phyloP scores from a whole-genome alignment of 1,284 basidiomycete species.

The Moesziomyces parantarcticus region DNA sequence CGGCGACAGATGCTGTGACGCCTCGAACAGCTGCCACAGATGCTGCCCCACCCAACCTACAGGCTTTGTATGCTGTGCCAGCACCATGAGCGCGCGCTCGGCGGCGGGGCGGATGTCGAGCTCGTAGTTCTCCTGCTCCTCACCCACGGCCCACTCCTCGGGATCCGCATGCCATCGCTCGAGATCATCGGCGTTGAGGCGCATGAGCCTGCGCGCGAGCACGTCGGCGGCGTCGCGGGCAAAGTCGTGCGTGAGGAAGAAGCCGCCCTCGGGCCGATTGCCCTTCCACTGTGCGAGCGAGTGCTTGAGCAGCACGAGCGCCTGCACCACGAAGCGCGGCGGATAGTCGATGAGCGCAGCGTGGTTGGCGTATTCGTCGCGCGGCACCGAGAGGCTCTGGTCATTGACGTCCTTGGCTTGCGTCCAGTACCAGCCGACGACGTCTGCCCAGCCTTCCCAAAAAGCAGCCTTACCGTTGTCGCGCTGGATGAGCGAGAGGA shows the following conservation, averaged over 20 bases:
- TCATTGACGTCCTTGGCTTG: slow-evolving; percentile 45
- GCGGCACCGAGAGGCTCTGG: slow-evolving; percentile 42
- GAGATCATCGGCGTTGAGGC: slow-evolving; percentile 57
- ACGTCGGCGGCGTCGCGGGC: slow-evolving; percentile 56
- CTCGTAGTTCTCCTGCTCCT: slow-evolving; percentile 58
- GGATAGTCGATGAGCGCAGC: slow-evolving; percentile 54
- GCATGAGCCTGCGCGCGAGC: slow-evolving; percentile 57
- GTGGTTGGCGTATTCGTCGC: slow-evolving; percentile 42
- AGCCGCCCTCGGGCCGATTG: slow-evolving; percentile 28
- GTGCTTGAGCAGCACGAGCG: slow-evolving; percentile 57
- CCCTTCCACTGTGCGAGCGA: slow-evolving; percentile 61
- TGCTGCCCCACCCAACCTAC: slow-evolving; percentile 51
- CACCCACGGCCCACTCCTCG: slow-evolving; percentile 61
- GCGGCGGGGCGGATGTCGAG: slow-evolving; percentile 65
- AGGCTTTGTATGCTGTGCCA: slow-evolving; percentile 51
- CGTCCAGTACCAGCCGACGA: slow-evolving; percentile 65
- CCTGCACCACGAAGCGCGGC: slow-evolving; percentile 60
- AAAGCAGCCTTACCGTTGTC: slow-evolving; percentile 59
- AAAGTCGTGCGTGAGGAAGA: slow-evolving; percentile 54
- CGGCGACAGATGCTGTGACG: slow-evolving; percentile 23
- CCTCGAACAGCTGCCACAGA: slow-evolving; percentile 57
- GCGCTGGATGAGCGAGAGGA: slow-evolving; percentile 56
- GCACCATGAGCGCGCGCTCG: slow-evolving; percentile 56
- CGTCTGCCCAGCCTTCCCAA: slow-evolving; percentile 65
- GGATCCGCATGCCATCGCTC: slow-evolving; percentile 59